Base-by-base conservation (phyloP, 371 early-diverging fungal species). In the Mucor piriformis region DNA sequence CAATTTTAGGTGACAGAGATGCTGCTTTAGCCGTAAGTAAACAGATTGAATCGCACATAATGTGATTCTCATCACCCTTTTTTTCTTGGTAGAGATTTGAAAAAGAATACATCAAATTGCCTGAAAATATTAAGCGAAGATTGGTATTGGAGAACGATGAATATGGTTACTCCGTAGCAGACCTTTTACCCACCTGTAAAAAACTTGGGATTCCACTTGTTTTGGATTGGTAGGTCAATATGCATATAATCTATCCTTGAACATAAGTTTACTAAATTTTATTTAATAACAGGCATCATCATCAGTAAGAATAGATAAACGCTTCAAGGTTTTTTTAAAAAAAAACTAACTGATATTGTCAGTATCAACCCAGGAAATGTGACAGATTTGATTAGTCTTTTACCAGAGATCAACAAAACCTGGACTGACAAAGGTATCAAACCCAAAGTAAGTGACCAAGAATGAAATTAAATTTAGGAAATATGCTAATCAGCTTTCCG, bases 71-170 rank as follows among this genome's bases (percentile, higher is more conserved):
- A n/a, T n/a, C n/a, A 27, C 2, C 16, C 21, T 21, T 21, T 21
- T 37, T n/a, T 27, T 12, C 10, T 33, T 29, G 8, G 11, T 57
- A 72, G 74, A 56, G 79, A 15, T 76, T 79, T 57, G 74, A 79
- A 50, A 60, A 71, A 37, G 73, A 64, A 18, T 76, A 70, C 44
- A 43, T 48, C 8, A 57, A 60, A 20, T 57, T 79, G 16, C 70
- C 79, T 2, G 67, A 74, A 18, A 51, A 53, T 23, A 68, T 78
- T 16, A 70, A 67, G 24, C 40, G 66, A 18, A 57, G 80, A 52
- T 33, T 79, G 18, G 79, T 74, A 0, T 53, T 81, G 16, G 81
- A 82, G 49, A 82, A 82, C 23, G 81, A 82, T 59, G 82, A 81
- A 57, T 25, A 76, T 4, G 63, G 76, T 15, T 80, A 78, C 50